phyloP scores from a whole-genome alignment of 768 basidiomycete species.

The Boletus fagicola region DNA sequence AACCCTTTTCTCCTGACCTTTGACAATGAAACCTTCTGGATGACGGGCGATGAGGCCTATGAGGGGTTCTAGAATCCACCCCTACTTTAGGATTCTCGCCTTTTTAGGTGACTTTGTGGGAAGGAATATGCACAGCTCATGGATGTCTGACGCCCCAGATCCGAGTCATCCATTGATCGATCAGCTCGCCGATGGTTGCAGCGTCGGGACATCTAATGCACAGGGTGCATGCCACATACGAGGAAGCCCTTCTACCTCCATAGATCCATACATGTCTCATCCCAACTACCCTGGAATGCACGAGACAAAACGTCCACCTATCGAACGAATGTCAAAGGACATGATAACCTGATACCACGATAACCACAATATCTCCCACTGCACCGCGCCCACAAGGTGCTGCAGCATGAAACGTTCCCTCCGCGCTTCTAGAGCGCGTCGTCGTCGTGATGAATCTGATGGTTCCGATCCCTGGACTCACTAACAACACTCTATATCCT shows the following conservation, averaged over 20 bases:
- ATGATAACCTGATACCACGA: background rate
- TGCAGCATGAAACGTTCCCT: background rate
- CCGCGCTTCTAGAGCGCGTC: background rate
- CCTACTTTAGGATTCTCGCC: background rate
- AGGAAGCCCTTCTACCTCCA: background rate
- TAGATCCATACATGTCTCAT: background rate
- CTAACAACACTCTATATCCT: too few relatives aligned
- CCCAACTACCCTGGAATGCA: background rate
- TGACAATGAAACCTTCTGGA: too few relatives aligned
- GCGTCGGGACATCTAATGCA: background rate
- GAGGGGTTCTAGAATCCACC: background rate
- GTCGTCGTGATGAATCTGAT: background rate
- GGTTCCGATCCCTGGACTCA: background rate
- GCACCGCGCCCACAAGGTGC: too few relatives aligned
- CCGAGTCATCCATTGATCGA: background rate
- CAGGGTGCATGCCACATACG: background rate
- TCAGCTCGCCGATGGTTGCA: background rate
- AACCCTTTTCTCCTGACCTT: too few relatives aligned
- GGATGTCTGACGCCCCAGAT: background rate
- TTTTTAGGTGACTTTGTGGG: background rate
- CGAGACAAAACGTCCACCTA: background rate
- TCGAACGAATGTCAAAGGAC: background rate
- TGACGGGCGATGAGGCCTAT: too few relatives aligned
- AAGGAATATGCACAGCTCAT: too few relatives aligned
- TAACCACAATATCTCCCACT: background rate